Evolutionary conservation across 2,329 filamentous ascomycete genomes (phyloP), one percentile per base, ranked within the genome.

Genomic region (Alternaria metachromatica): DNA sequence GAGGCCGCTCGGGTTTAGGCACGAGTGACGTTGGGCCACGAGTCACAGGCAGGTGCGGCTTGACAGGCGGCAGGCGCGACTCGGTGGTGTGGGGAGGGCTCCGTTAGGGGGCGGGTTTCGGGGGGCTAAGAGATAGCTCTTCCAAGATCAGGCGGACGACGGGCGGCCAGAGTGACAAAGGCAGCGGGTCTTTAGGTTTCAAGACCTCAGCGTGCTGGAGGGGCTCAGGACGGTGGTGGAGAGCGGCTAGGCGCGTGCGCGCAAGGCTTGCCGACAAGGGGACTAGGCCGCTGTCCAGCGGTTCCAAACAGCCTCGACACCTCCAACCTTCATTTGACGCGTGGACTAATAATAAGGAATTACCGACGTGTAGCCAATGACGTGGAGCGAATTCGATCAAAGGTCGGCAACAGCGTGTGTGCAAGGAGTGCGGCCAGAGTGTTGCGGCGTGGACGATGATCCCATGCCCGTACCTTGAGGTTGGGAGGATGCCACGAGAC

Each of bases 11-110:
- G 62, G 60, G 63, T 48, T 61, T 63, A 57, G 66, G 68, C 67
- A 67, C 63, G 66, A 65, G 69, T 75, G 74, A 75, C 72, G 74
- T 73, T 74, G 72, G 63, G 69, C 65, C 68, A 68, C 72, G 66
- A 63, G 70, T 71, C 64, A 62, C 64, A 64, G 69, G 67, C 66
- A 72, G 71, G 68, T 69, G 72, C 70, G 71, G 49, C 63, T 67
- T 43, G 60, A 57, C 62, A 69, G 65, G 64, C 62, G 59, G 65
- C 63, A 69, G 68, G 66, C 66, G 64, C 63, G 60, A 70, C 51
- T 55, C 44, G 58, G 54, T 58, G 50, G 49, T 59, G 54, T 48
- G 63, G 55, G 58, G 55, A 65, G 48, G 62, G 64, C 58, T 48
- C 44, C 54, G 55, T 60, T 54, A 66, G 41, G 53, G 51, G 55